Conservation (phyloP, 495 filamentous ascomycete species). For the Glutinoglossum americanum region DNA sequence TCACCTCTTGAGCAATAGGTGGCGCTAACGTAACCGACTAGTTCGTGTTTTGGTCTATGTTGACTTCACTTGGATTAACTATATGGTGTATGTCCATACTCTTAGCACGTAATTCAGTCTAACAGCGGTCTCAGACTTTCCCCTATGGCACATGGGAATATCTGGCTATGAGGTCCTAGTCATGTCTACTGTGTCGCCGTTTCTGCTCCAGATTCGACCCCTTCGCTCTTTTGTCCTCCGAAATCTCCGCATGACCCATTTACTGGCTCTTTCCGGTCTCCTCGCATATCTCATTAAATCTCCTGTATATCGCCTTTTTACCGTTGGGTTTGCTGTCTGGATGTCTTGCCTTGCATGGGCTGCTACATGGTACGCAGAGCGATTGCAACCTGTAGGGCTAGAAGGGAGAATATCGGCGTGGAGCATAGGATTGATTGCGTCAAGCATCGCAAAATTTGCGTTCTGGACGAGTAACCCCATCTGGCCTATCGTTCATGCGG, state of each 20-base stretch:
- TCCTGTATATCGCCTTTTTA: slow-evolving; percentile 59
- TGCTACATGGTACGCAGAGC: slow-evolving; percentile 57
- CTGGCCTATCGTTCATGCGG: slow-evolving; percentile 79
- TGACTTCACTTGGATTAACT: slow-evolving; percentile 68
- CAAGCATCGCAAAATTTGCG: slow-evolving; percentile 78
- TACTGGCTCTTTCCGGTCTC: slow-evolving; percentile 60
- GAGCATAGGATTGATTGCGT: slow-evolving; percentile 62
- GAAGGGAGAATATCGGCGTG: slow-evolving; percentile 67
- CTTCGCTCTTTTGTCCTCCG: slow-evolving; percentile 43
- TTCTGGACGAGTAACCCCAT: slow-evolving; percentile 93
- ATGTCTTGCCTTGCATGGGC: slow-evolving; percentile 66
- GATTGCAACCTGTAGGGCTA: slow-evolving; percentile 47
- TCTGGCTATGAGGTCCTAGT: slow-evolving; percentile 88
- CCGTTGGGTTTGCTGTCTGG: slow-evolving; percentile 55
- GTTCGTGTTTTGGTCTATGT: slow-evolving; percentile 91
- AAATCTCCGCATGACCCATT: slow-evolving; percentile 46
- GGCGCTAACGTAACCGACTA: slow-evolving; percentile 19
- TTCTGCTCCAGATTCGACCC: slow-evolving; percentile 51
- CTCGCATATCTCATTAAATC: slow-evolving; percentile 52
- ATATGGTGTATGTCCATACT: slow-evolving; percentile 62
- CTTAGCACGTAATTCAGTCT: background rate
- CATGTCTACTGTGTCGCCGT: slow-evolving; percentile 61
- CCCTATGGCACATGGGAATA: slow-evolving; percentile 99
- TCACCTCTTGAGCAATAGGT: background rate
- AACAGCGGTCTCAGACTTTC: slow-evolving; percentile 38